Evolutionary conservation across 2,329 filamentous ascomycete genomes (phyloP), one percentile per base, ranked within the genome.

Genomic region (Leptographium lundbergii): DNA sequence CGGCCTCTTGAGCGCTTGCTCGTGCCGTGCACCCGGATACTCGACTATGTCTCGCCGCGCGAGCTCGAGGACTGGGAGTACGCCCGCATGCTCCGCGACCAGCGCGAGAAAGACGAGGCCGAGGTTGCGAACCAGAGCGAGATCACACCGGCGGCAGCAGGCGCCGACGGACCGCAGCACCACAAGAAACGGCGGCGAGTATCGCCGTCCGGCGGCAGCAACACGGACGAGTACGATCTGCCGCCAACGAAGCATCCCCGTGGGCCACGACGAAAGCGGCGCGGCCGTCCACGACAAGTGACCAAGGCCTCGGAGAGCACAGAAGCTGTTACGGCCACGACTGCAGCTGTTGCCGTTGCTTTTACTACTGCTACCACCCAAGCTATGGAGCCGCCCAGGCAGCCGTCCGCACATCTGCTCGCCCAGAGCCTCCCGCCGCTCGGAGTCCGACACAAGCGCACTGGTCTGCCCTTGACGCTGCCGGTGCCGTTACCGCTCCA

Each of bases 11-110:
- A 77, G 47, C 72, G 74, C 22, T 67, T 77, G 54, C 64, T 75
- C 3, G 71, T 84, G 2, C 75, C 63, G 65, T 76, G 65, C 71
- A 74, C 71, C 59, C 73, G 69, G 61, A 73, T 83, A 6, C 71
- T 79, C 14, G 77, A 85, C 36, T 85, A 83, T 62, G 81, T 86
- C 9, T 84, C 82, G 0, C 77, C 78, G 2, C 70, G 73, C 13
- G 74, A 73, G 11, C 64, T 84, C 3, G 83, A 86, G 66, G 74
- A 81, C 0, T 86, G 77, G 72, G 81, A 84, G 62, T 76, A 74
- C 57, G 66, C 71, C 2, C 69, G 73, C 17, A 73, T 74, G 56
- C 69, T 76, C 25, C 67, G 73, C 24, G 75, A 78, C n/a, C 66
- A 71, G 17, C 24, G 22, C 47, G 34, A 25, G 32, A 19, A 48